A percentile compares a stretch with the other conserved stretches of the same genome.
Conservation (phyloP, 352 stramenopile species). For the Pythium diclinum region DNA sequence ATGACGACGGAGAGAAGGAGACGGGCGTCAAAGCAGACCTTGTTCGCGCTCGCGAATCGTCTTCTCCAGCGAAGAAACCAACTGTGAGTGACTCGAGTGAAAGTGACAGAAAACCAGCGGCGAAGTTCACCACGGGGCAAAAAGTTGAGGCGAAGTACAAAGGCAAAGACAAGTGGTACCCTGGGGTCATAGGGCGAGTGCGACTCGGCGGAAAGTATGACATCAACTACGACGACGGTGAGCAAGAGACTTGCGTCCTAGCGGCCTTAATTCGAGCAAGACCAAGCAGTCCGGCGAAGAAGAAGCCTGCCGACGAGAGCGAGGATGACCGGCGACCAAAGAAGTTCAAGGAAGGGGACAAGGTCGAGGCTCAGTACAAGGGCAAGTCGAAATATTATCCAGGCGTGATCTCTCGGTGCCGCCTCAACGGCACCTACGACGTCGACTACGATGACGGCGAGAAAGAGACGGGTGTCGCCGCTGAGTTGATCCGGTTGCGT, state of each 20-base stretch:
- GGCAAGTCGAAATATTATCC: constrained; percentile 11
- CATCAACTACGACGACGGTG: constrained; percentile 65
- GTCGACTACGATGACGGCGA: no score
- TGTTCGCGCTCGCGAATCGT: constrained; percentile 25
- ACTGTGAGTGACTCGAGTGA: constrained; percentile 13
- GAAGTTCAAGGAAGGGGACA: constrained; percentile 24
- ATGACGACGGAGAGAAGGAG: constrained; percentile 57
- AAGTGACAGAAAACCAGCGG: constrained; percentile 9
- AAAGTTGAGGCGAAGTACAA: constrained; percentile 66
- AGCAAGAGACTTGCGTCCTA: constrained; percentile 44
- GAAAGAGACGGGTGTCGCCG: no score
- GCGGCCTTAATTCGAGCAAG: constrained; percentile 17
- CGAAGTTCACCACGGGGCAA: constrained; percentile 19
- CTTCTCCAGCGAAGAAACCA: constrained; percentile 30
- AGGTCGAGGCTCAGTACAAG: constrained; percentile 38
- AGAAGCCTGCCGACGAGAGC: neutral
- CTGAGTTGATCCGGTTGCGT: no score
- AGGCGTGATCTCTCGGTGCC: no score
- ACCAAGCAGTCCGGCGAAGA: constrained; percentile 13
- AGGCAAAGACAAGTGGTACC: constrained; percentile 55
- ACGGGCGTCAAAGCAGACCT: constrained; percentile 29
- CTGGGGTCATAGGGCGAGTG: constrained; percentile 44
- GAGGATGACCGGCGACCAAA: constrained; percentile 21
- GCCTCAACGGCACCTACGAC: no score
- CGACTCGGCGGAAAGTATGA: constrained; percentile 61